phyloP scores from a whole-genome alignment of 2,329 filamentous ascomycete genomes.

The Aspergillus cejpii region DNA sequence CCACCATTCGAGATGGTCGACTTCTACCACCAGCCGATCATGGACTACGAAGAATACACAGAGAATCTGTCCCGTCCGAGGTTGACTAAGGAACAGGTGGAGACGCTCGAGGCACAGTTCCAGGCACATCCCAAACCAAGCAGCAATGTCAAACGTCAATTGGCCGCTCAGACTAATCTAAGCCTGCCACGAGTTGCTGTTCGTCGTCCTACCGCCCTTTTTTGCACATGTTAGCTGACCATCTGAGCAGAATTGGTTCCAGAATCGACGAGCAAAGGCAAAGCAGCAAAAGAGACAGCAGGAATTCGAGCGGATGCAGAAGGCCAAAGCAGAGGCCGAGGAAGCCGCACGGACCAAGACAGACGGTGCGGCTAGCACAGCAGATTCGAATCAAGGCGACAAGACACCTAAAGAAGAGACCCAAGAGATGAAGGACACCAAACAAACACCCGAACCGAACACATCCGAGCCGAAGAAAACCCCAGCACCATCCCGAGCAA shows the following conservation, averaged over 20 bases:
- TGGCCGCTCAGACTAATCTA: slow-evolving; percentile 45
- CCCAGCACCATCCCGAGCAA: slow-evolving; percentile 21
- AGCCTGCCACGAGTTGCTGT: slow-evolving; percentile 46
- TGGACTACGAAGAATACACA: slow-evolving; percentile 44
- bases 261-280: slow-evolving; percentile 48
- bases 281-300: slow-evolving; percentile 47
- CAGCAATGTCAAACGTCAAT: slow-evolving; percentile 45
- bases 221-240: slow-evolving; percentile 6
- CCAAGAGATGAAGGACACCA: slow-evolving; percentile 24
- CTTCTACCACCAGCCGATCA: slow-evolving; percentile 37
- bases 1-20: slow-evolving; percentile 40
- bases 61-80: slow-evolving; percentile 46
- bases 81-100: slow-evolving; percentile 48
- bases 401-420: slow-evolving; percentile 19
- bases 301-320: slow-evolving; percentile 44
- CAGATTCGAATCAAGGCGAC: slow-evolving; percentile 20
- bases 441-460: slow-evolving; percentile 21
- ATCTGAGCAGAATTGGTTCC: slow-evolving; percentile 45
- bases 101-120: slow-evolving; percentile 46
- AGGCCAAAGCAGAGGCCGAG: slow-evolving; percentile 33
- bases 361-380: slow-evolving; percentile 19
- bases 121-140: slow-evolving; percentile 47
- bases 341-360: slow-evolving; percentile 30
- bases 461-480: slow-evolving; percentile 19
- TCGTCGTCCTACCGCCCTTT: slow-evolving; percentile 27